phyloP scores from a whole-genome alignment of 805 yeast species.

The Lachancea sp. region DNA sequence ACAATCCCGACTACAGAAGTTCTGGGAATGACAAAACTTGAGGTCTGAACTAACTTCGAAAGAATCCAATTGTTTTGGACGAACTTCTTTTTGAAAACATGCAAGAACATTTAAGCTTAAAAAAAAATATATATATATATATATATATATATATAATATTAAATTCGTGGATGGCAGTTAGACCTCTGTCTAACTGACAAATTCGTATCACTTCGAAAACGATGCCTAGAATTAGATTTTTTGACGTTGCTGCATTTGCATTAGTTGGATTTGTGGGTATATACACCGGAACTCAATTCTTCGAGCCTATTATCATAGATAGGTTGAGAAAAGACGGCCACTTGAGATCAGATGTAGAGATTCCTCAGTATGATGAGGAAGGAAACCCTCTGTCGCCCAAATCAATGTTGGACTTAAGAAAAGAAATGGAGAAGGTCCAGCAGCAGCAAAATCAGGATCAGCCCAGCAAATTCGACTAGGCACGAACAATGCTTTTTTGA shows the following conservation, averaged over 20 bases:
- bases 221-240: slow-evolving; percentile 30
- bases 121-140: no score
- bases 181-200: no score
- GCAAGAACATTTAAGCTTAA: no score
- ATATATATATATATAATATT: no score
- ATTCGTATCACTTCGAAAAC: background rate
- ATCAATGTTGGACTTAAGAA: slow-evolving; percentile 15
- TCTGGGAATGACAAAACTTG: no score
- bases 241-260: slow-evolving; percentile 23
- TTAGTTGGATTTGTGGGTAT: slow-evolving; percentile 36
- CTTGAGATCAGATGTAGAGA: slow-evolving; percentile 51
- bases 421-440: slow-evolving; percentile 16
- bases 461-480: background rate
- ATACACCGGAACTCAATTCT: slow-evolving; percentile 51
- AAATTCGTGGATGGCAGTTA: no score
- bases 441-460: slow-evolving; percentile 11
- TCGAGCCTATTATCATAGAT: slow-evolving; percentile 67
- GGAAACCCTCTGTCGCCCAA: slow-evolving; percentile 34
- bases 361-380: slow-evolving; percentile 47
- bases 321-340: slow-evolving; percentile 60
- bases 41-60: background rate
- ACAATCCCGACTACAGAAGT: background rate
- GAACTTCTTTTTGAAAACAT: no score
- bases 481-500: no score
- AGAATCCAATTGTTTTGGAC: background rate